Evolutionary conservation across 768 basidiomycete species (phyloP), one percentile per base, ranked within the genome.

Genomic region (Suillus decipiens): DNA sequence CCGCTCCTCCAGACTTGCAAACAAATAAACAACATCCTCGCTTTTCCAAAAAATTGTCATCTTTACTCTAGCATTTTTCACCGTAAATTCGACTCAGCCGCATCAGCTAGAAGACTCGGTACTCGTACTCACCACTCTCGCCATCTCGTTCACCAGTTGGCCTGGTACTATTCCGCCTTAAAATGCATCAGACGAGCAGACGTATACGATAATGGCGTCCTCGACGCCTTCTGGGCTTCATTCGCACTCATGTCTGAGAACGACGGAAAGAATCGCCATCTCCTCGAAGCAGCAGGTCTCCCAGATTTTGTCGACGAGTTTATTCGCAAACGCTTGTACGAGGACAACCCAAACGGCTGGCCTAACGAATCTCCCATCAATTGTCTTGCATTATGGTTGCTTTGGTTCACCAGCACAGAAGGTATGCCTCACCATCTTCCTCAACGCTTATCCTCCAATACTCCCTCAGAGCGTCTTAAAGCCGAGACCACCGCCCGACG

Each of bases 211-310:
- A 33, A 60, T 28, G 41, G 62, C 41, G 24, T 77, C 62, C 66
- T 71, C 14, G 67, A 73, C 0, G 68, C 75, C 1, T 77, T 91
- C 24, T 83, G 81, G 74, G 75, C 73, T 0, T 79, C 79, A 6
- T 84, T 82, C 59, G 68, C 88, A 48, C 82, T 91, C 79, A 71
- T 88, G 72, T 74, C 83, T 4, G 89, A 90, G 65, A 85, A 88
- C 73, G 89, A 90, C 72, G 88, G 87, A 39, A 81, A 81, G 70
- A 91, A 91, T 70, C 78, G 79, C 41, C 74, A 67, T 4, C 86
- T 86, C 73, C 82, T 90, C 55, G 77, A 82, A 61, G 76, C 73
- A 28, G 88, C 84, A 0, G 80, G 82, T 4, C 76, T 87, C 3
- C 78, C 79, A 42, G 64, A 64, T 5, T 86, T 83, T 48, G 77